These are phyloP conservation scores for Rhodomyrtus tomentosa DNA, from an alignment of 345 rosid genomes.

Conservation along the genomic window DNA sequence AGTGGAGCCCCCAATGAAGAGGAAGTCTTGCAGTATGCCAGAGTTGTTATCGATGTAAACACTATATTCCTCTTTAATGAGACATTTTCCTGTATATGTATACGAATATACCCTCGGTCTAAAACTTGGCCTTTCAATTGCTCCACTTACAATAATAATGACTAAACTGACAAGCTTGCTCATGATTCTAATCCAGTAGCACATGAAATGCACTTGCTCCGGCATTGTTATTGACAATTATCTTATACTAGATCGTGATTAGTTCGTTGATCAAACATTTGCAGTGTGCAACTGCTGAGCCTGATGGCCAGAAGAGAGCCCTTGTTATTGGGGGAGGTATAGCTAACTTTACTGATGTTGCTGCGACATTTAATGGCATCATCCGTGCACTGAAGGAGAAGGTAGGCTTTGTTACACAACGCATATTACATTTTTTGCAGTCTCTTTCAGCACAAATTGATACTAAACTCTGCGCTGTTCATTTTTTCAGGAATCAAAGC, in stretches of 20 bases:
- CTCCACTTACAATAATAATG: neutral
- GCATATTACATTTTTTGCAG: neutral
- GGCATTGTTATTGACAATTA: neutral
- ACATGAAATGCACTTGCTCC: neutral
- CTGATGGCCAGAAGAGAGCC: slow-evolving; percentile 80
- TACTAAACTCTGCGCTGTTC: neutral
- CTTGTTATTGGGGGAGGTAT: slow-evolving; percentile 96
- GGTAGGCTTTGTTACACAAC: slow-evolving; percentile 24
- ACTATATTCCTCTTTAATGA: neutral
- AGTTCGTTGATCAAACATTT: neutral
- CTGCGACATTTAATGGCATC: slow-evolving; percentile 93
- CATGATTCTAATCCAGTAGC: neutral
- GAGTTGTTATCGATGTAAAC: slow-evolving; percentile 86
- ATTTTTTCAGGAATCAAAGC: slow-evolving; percentile 49
- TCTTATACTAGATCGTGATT: neutral
- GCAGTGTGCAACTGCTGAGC: slow-evolving; percentile 87
- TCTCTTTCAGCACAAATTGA: neutral
- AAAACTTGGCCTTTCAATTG: neutral
- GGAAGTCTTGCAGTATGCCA: slow-evolving; percentile 96
- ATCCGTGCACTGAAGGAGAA: slow-evolving; percentile 88
- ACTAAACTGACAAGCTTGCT: neutral
- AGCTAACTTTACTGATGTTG: slow-evolving; percentile 94
- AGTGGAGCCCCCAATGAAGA: slow-evolving; percentile 99
- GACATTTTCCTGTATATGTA: neutral
- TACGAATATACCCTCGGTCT: neutral